Conservation (phyloP, 2,329 filamentous ascomycete genomes). For the Colletotrichum sp. region DNA sequence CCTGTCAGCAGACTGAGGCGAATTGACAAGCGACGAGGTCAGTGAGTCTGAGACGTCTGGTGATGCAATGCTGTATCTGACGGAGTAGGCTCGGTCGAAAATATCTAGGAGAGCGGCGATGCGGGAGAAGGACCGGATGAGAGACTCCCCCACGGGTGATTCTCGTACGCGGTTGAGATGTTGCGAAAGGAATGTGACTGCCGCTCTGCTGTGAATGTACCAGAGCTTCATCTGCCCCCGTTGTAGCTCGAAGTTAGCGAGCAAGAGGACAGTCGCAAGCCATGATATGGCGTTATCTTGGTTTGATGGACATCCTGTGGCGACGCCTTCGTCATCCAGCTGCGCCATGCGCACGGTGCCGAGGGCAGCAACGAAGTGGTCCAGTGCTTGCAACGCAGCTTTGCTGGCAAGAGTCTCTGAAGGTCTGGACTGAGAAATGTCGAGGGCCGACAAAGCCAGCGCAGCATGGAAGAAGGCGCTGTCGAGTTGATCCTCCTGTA, state of each 20-base stretch:
- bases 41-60: not conserved
- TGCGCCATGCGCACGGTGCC: not conserved
- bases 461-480: not conserved
- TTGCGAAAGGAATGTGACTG: conserved; percentile 2
- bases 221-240: conserved; percentile 8
- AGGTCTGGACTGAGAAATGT: not conserved
- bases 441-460: not conserved
- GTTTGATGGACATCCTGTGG: not conserved
- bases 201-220: conserved; percentile 6
- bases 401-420: not conserved
- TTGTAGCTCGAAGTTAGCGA: not conserved
- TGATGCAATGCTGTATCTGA: not conserved
- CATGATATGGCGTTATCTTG: not conserved
- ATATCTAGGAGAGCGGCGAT: conserved; percentile 5
- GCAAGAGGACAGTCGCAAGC: not conserved
- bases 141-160: not conserved
- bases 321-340: not conserved
- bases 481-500: not conserved
- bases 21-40: not conserved
- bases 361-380: not conserved
- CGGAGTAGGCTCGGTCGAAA: not conserved
- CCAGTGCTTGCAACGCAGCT: not conserved
- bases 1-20: not conserved
- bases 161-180: not conserved
- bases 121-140: not conserved